Evolutionary conservation across 169 alveolate species (phyloP), one percentile per base, ranked within the genome.

Genomic region (Plasmodium inui): DNA sequence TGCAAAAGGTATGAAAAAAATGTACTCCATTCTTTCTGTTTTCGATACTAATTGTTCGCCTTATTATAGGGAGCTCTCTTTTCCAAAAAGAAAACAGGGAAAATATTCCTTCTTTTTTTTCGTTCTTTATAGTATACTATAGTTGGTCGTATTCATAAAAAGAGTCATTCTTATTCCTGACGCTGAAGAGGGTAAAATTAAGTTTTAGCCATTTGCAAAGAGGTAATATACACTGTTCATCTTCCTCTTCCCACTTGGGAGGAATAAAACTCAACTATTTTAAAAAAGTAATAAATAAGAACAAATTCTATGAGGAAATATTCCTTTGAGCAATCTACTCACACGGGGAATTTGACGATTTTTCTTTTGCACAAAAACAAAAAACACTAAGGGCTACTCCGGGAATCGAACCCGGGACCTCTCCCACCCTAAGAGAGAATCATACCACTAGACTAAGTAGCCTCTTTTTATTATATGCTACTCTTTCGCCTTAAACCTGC

Each of bases 401-500:
- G 99, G 99, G 99, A 98, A 97, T 98, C 98, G 99, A 98, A 98
- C 99, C 99, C 99, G 99, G 99, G 99, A 98, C 99, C 99, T 98
- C 99, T 98, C 99, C 99, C 99, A 98, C 99, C 99, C 99, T 98
- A 98, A 98, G 99, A 99, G 99, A 98, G 99, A 98, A 98, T 98
- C 99, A 97, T 98, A 98, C 99, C 99, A 98, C 99, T 98, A 98
- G 99, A 98, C 99, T 97, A 96, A 96, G 97, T 96, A 93, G 96
- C 97, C 97, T 80, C 70, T 55, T 39, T 30, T 72, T 67, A 67
- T 34, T 55, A 22, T 0, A 14, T 86, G 1, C 19, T 50, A 30
- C 46, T 83, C 37, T 44, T 83, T 67, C 76, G 37, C 76, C 30
- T 41, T 67, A 22, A 67, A 67, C 9, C 14, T 8, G 7, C 3